Evolutionary conservation across 1,284 basidiomycete species (phyloP), one percentile per base, ranked within the genome.

Genomic region (Naganishia albida): DNA sequence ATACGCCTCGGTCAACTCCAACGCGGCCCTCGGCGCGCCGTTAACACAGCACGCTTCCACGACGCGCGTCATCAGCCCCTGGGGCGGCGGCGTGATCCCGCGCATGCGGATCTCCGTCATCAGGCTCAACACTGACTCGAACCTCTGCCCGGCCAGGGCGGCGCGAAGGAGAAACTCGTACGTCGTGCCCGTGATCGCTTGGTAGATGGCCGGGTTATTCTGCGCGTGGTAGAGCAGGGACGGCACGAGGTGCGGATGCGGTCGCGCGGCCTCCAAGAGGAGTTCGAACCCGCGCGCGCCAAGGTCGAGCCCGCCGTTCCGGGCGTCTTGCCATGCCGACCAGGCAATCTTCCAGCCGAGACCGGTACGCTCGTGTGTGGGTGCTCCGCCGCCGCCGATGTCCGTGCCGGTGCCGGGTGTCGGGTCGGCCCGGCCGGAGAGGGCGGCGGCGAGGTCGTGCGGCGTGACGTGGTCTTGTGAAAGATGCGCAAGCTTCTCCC

Each of bases 161-260:
- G 63, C 54, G 13, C 56, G 49, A 43, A 71, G 67, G 15, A 76
- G 66, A 18, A 63, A 63, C 23, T 67, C 56, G 63, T 73, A 74
- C 12, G 71, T 69, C 23, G 55, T 23, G 7, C 50, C 46, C 10
- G 60, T 68, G 25, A 64, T 57, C 57, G 59, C 48, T 7, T 52
- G 39, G 18, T 53, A 54, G 48, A 68, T 43, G 10, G 56, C 34
- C 10, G 63, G 62, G 16, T 59, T 90, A 88, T 74, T 78, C 90
- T 7, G 73, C 88, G 18, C 89, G 89, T 8, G 90, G 88, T 72
- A 91, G 86, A 88, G 73, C 80, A 91, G 43, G 82, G 81, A 49
- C 88, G 91, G 75, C 85, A 88, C 60, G 80, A 91, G 74, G 81
- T 91, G 38, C 85, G 84, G 23, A 77, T 90, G 73, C 79, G 90